Conservation (phyloP, 1,284 basidiomycete genomes). For the Cutaneotrichosporon dermatis region DNA sequence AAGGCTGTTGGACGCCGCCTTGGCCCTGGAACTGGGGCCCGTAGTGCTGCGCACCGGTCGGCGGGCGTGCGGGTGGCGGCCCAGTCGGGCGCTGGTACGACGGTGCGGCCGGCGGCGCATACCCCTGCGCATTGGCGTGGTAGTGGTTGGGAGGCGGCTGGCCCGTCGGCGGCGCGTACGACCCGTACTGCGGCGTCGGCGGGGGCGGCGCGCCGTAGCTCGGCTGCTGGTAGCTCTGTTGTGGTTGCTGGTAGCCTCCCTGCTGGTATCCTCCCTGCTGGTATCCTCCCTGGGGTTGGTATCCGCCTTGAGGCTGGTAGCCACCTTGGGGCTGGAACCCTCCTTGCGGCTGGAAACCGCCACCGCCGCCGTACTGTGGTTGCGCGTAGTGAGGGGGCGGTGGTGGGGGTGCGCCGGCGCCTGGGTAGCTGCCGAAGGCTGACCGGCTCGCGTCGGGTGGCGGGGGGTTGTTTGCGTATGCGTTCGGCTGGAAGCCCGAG, state of each 20-base stretch:
- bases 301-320: not conserved
- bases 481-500: conserved; percentile 1
- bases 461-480: conserved; percentile 2
- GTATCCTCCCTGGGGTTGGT: not conserved
- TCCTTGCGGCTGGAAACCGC: not conserved
- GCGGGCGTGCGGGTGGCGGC: conserved; percentile 34
- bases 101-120: conserved; percentile 2
- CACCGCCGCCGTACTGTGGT: not conserved
- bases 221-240: not conserved
- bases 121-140: conserved; percentile 13
- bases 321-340: conserved; percentile 1
- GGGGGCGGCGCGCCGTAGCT: not conserved
- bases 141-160: conserved; percentile 11
- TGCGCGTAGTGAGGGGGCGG: not conserved
- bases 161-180: conserved; percentile 14
- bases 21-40: conserved; percentile 60
- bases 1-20: conserved; percentile 56
- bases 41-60: conserved; percentile 61
- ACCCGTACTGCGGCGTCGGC: not conserved
- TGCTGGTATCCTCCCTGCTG: not conserved
- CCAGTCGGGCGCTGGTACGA: conserved; percentile 5
- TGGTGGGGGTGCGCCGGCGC: not conserved
- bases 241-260: not conserved
- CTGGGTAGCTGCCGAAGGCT: not conserved
- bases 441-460: conserved; percentile 1